These are phyloP conservation scores for Stygiomarasmius scandens DNA, from an alignment of 1,284 basidiomycete species.

Conservation along the genomic window DNA sequence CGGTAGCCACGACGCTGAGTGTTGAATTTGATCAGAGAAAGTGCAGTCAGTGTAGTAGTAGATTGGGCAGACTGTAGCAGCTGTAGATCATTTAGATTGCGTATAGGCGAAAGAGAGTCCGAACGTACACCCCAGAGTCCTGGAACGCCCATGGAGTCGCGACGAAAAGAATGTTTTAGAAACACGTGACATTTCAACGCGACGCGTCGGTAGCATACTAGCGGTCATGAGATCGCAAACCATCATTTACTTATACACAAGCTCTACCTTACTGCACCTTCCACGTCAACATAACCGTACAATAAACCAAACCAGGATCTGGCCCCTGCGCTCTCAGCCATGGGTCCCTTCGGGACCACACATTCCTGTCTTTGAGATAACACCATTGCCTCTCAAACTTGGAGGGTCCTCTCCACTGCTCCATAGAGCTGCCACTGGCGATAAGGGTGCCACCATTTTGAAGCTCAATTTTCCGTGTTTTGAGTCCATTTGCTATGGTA, in stretches of 20 bases:
- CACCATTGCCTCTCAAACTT: background rate
- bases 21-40: constrained; percentile 70
- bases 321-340: background rate
- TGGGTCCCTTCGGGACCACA: background rate
- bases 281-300: constrained; percentile 7
- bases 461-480: background rate
- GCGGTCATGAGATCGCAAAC: background rate
- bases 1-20: constrained; percentile 69
- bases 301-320: constrained; percentile 11
- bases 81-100: constrained; percentile 35
- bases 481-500: constrained; percentile 7
- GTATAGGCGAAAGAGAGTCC: background rate
- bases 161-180: background rate
- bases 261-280: background rate
- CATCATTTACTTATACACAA: too few species aligned
- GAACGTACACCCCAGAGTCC: constrained; percentile 45
- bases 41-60: constrained; percentile 65
- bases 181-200: background rate
- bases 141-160: constrained; percentile 43
- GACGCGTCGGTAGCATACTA: background rate
- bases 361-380: background rate
- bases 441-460: background rate
- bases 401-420: constrained; percentile 15
- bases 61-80: constrained; percentile 65
- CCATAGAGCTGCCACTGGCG: background rate